Evolutionary conservation across 2,329 filamentous ascomycete genomes (phyloP).

Genomic region (Pezicula neosporulosa): DNA sequence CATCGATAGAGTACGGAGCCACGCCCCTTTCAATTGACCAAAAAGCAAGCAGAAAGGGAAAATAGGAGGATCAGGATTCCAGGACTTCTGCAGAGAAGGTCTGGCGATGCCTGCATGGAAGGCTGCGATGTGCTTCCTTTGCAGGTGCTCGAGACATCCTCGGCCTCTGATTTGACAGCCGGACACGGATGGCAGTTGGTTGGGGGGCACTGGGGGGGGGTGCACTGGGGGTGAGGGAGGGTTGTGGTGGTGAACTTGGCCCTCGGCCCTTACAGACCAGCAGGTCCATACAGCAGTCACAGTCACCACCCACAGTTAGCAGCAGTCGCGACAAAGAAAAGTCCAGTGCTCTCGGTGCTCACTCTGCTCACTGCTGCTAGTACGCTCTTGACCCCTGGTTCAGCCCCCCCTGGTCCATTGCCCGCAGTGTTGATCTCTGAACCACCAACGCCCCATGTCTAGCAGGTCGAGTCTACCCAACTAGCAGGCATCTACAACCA

Average conservation of each 20-base stretch:
- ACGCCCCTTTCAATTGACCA: too few relatives aligned
- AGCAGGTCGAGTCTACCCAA: neutral
- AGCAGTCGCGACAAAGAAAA: too few relatives aligned
- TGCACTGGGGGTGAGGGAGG: too few relatives aligned
- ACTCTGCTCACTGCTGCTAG: too few relatives aligned
- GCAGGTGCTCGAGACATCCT: slow-evolving; percentile 10
- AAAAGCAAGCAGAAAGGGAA: too few relatives aligned
- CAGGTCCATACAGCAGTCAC: too few relatives aligned
- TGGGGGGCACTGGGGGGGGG: too few relatives aligned
- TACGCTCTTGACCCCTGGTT: too few relatives aligned
- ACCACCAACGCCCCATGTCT: neutral
- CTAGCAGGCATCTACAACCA: neutral
- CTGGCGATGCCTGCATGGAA: slow-evolving; percentile 21
- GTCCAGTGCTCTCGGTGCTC: too few relatives aligned
- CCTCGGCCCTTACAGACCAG: slow-evolving; percentile 5
- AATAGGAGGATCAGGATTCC: neutral
- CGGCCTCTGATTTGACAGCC: slow-evolving; percentile 6
- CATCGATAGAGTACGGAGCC: neutral
- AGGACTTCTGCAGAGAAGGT: neutral
- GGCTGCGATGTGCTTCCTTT: slow-evolving; percentile 26
- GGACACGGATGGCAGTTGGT: slow-evolving; percentile 8
- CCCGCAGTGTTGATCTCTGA: slow-evolving; percentile 1
- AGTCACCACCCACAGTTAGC: too few relatives aligned
- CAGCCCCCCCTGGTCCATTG: neutral
- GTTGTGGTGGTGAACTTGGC: neutral